Evolutionary conservation across 176 grass and related monocot genomes (phyloP).

Genomic region (Rhynchospora tenuis): DNA sequence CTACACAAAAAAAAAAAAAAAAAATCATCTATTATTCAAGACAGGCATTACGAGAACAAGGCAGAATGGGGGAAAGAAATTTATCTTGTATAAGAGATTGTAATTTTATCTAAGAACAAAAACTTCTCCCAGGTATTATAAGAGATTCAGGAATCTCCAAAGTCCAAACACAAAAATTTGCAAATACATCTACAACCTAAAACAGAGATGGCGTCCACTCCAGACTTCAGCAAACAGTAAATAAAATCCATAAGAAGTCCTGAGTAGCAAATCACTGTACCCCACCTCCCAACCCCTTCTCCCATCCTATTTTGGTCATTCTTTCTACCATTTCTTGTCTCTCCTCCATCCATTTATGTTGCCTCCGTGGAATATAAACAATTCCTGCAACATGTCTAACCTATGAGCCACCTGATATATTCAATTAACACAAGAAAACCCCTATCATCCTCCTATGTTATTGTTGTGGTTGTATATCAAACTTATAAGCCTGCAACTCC

Average conservation of each 20-base stretch:
- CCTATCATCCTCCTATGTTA: background rate
- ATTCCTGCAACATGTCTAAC: background rate
- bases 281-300: background rate
- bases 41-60: background rate
- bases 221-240: background rate
- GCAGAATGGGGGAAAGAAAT: background rate
- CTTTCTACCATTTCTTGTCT: background rate
- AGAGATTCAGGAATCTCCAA: background rate
- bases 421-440: background rate
- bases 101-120: background rate
- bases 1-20: too few species aligned
- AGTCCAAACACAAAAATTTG: background rate
- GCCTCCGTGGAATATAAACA: background rate
- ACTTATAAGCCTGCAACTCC: slow-evolving; percentile 95
- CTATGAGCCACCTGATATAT: background rate
- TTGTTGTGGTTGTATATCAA: slow-evolving; percentile 62
- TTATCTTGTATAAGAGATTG: background rate
- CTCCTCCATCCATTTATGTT: background rate
- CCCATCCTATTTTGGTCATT: background rate
- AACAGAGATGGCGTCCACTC: background rate
- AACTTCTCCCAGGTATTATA: background rate
- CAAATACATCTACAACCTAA: slow-evolving; percentile 10
- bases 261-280: background rate
- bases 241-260: background rate
- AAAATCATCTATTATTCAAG: background rate